Evolutionary conservation across 2,329 filamentous ascomycete genomes (phyloP), one percentile per base, ranked within the genome.

Genomic region (Neoarthrinium moseri): DNA sequence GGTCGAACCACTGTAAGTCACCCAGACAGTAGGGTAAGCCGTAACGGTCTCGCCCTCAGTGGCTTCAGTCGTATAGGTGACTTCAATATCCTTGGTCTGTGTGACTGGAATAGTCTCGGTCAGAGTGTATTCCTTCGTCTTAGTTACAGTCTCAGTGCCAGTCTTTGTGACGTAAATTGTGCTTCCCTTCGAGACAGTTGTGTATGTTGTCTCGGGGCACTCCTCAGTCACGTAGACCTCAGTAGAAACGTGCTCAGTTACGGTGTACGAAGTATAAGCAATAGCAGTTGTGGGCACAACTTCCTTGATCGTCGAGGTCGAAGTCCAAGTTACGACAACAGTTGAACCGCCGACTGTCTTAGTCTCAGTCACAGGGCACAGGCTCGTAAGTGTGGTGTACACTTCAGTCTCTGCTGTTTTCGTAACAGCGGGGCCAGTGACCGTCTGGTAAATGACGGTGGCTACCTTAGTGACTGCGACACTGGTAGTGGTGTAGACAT

Each of bases 311-410:
- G 66, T 66, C 7, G 61, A 63, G 2, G 65, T 73, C 11, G 66
- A 68, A 6, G 65, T 69, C 62, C 65, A 69, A 18, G 67, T 69
- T 15, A 68, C 60, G 11, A 68, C 63, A 1, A 70, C 59, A 3
- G 66, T 67, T 30, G 62, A 56, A 22, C 75, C 75, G 21, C 57
- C 66, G 4, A 74, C 43, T 2, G 69, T 72, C 57, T 67, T 68
- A 37, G 69, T 70, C 53, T 71, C 63, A 1, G 72, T 76, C 12
- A 76, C 56, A 7, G 72, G 69, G 57, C 69, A 73, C 12, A 74
- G 59, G 13, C 63, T 66, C 12, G 73, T 77, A 27, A 68, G 44
- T 5, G 73, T 76, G 7, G 58, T 64, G 55, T 73, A 70, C 15
- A 61, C 61, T 6, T 71, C 61, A 11, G 65, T 63, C 17, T 62